phyloP scores from a whole-genome alignment of 169 alveolate species.

The Plasmodium sp. region DNA sequence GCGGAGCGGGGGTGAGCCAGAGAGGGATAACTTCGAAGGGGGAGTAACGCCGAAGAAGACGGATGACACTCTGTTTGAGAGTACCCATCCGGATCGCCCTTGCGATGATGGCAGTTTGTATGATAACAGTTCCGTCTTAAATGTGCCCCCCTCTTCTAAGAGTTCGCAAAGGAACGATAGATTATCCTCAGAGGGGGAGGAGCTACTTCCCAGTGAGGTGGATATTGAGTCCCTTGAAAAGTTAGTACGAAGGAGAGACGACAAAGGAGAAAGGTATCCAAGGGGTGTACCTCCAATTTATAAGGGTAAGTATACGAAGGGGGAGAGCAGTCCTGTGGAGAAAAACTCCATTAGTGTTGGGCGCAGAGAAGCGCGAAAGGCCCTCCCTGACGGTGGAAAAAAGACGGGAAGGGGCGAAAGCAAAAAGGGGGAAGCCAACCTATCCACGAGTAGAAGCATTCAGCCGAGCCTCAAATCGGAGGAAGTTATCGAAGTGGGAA shows the following conservation, averaged over 20 bases:
- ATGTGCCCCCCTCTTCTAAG: not conserved
- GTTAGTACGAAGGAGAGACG: not conserved
- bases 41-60: not conserved
- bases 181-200: not conserved
- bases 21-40: not conserved
- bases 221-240: not conserved
- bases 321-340: not conserved
- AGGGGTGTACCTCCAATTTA: not conserved
- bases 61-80: not conserved
- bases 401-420: not conserved
- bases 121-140: not conserved
- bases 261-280: not conserved
- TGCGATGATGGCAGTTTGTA: not conserved
- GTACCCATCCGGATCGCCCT: not conserved
- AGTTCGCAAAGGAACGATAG: not conserved
- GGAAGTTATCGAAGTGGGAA: not conserved
- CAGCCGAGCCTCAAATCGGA: not conserved
- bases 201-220: not conserved
- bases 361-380: not conserved
- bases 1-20: not conserved
- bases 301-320: not conserved
- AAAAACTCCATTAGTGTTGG: not conserved
- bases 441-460: not conserved
- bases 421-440: not conserved
- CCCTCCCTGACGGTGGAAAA: not conserved